phyloP scores from a whole-genome alignment of 768 basidiomycete genomes.

The Boletus rubropictus region DNA sequence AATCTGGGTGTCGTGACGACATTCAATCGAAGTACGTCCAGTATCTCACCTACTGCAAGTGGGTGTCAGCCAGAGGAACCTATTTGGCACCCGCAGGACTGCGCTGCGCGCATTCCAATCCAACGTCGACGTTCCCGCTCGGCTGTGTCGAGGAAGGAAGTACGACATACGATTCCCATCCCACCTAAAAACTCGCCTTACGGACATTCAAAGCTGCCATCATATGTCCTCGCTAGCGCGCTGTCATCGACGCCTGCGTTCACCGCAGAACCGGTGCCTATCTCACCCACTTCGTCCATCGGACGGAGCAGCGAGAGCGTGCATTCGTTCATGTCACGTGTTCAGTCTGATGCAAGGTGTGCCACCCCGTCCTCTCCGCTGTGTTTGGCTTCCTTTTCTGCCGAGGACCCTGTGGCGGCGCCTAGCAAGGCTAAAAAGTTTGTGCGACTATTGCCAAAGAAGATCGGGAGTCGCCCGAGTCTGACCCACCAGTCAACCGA shows the following conservation, averaged over 20 bases:
- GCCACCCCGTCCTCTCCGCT: slow-evolving; percentile 27
- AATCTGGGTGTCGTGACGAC: slow-evolving; percentile 13
- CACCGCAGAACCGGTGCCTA: slow-evolving; percentile 23
- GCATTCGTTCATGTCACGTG: slow-evolving; percentile 19
- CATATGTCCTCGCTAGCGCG: slow-evolving; percentile 20
- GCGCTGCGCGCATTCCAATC: slow-evolving; percentile 13
- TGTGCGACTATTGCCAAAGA: slow-evolving; percentile 29
- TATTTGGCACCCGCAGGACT: slow-evolving; percentile 8
- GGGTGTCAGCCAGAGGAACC: slow-evolving; percentile 12
- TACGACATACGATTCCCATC: slow-evolving; percentile 19
- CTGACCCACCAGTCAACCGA: slow-evolving; percentile 25
- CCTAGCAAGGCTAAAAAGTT: slow-evolving; percentile 25
- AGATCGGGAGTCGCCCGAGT: slow-evolving; percentile 27
- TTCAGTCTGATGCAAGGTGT: slow-evolving; percentile 15
- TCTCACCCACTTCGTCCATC: slow-evolving; percentile 25
- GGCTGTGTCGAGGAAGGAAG: slow-evolving; percentile 31
- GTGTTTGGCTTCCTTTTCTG: slow-evolving; percentile 21
- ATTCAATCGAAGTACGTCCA: slow-evolving; percentile 19
- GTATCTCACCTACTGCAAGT: slow-evolving; percentile 12
- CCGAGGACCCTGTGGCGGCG: slow-evolving; percentile 17
- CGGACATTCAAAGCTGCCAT: slow-evolving; percentile 27
- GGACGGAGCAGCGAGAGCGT: slow-evolving; percentile 26
- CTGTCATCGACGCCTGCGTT: slow-evolving; percentile 26
- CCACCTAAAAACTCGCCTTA: slow-evolving; percentile 29
- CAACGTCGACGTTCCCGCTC: slow-evolving; percentile 32